These are phyloP conservation scores for Phialocephala sp. DNA, from an alignment of 2,329 filamentous ascomycete species.

Conservation along the genomic window DNA sequence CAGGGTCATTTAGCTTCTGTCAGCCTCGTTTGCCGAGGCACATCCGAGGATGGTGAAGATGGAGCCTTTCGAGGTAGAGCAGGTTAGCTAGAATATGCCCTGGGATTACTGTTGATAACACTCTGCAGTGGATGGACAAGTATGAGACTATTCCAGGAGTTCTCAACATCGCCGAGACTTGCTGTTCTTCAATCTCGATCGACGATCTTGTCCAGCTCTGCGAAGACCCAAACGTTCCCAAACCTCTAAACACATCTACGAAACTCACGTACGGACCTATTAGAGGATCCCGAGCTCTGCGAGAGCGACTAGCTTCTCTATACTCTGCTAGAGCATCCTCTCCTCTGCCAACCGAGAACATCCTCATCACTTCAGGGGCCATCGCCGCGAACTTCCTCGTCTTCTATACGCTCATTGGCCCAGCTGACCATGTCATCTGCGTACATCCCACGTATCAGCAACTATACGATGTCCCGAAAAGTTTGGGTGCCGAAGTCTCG, in stretches of 20 bases:
- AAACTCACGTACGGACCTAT: slow-evolving; percentile 78
- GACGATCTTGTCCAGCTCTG: slow-evolving; percentile 67
- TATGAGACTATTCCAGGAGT: slow-evolving; percentile 62
- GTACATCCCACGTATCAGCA: slow-evolving; percentile 90
- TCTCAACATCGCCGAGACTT: slow-evolving; percentile 80
- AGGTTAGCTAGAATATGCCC: slow-evolving; percentile 50
- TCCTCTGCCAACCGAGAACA: slow-evolving; percentile 61
- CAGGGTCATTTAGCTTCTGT: slow-evolving; percentile 4
- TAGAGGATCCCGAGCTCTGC: slow-evolving; percentile 67
- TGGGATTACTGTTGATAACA: slow-evolving; percentile 16
- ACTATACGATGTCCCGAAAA: slow-evolving; percentile 75
- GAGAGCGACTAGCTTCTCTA: slow-evolving; percentile 67
- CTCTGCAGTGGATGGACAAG: slow-evolving; percentile 64
- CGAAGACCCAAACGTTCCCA: slow-evolving; percentile 53
- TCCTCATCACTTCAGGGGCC: slow-evolving; percentile 80
- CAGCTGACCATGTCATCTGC: slow-evolving; percentile 83
- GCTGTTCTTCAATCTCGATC: slow-evolving; percentile 75
- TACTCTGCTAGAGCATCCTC: slow-evolving; percentile 62
- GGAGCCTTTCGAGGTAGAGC: slow-evolving; percentile 72
- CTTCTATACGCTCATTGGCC: slow-evolving; percentile 73
- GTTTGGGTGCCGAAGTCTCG: slow-evolving; percentile 77
- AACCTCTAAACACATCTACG: slow-evolving; percentile 57
- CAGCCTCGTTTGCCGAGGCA: slow-evolving; percentile 33
- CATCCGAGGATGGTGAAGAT: slow-evolving; percentile 59
- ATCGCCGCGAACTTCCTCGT: slow-evolving; percentile 86